Evolutionary conservation across 2,329 filamentous ascomycete species (phyloP).

Genomic region (Aspergillus transmontanensis): DNA sequence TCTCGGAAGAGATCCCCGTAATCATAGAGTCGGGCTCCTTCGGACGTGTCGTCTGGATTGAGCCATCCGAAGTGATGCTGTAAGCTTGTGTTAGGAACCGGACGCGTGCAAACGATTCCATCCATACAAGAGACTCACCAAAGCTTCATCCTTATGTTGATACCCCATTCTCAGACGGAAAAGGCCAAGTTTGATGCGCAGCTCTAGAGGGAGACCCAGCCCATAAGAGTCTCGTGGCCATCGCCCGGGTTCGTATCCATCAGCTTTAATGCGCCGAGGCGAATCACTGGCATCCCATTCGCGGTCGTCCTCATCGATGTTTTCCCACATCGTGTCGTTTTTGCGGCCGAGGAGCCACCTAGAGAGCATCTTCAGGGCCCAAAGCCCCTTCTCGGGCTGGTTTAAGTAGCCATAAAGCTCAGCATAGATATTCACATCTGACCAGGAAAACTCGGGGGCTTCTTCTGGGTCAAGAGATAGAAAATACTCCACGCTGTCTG

Average conservation of each 20-base stretch:
- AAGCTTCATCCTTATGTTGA: slow-evolving; percentile 67
- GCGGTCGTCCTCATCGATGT: slow-evolving; percentile 71
- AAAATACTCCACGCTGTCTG: slow-evolving; percentile 55
- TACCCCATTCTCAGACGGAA: slow-evolving; percentile 75
- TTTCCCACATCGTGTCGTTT: slow-evolving; percentile 77
- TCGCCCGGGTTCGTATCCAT: slow-evolving; percentile 60
- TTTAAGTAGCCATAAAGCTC: slow-evolving; percentile 72
- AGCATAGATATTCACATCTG: slow-evolving; percentile 80
- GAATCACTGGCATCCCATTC: slow-evolving; percentile 82
- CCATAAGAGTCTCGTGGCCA: slow-evolving; percentile 68
- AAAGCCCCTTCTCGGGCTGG: slow-evolving; percentile 67
- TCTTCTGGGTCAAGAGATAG: slow-evolving; percentile 47
- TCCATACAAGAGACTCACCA: slow-evolving; percentile 54
- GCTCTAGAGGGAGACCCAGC: slow-evolving; percentile 72
- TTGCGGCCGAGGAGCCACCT: slow-evolving; percentile 81
- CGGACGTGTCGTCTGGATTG: slow-evolving; percentile 60
- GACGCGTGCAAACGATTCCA: neutral
- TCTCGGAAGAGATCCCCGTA: slow-evolving; percentile 82
- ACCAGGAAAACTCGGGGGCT: slow-evolving; percentile 65
- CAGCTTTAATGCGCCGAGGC: slow-evolving; percentile 64
- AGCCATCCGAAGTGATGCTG: slow-evolving; percentile 71
- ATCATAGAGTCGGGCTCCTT: slow-evolving; percentile 59
- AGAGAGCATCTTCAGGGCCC: slow-evolving; percentile 69
- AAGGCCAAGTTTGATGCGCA: slow-evolving; percentile 80
- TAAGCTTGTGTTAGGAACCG: slow-evolving; percentile 9